phyloP scores from a whole-genome alignment of 1,139 yeast genomes.

The Taphrina pruni region DNA sequence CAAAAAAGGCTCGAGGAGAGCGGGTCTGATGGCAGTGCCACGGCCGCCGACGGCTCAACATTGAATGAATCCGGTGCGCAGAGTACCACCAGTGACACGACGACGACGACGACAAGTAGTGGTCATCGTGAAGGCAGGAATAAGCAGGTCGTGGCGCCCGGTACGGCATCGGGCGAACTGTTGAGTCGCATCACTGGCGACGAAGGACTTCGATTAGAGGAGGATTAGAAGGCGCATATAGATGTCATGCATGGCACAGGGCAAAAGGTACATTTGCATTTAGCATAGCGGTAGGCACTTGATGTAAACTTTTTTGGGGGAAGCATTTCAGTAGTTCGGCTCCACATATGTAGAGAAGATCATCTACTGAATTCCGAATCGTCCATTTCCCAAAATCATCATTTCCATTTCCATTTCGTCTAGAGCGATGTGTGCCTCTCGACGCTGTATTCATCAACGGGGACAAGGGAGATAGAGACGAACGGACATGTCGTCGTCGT shows the following conservation, averaged over 20 bases:
- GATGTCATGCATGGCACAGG: background rate
- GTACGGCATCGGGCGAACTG: background rate
- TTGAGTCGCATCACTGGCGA: conserved; percentile 8
- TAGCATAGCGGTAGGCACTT: conserved; percentile 1
- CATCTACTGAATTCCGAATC: background rate
- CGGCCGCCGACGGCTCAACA: background rate
- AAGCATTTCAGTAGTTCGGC: background rate
- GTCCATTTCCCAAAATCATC: background rate
- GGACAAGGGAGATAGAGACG: background rate
- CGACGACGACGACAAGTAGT: background rate
- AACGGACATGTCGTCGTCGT: background rate
- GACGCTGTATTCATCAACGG: no score
- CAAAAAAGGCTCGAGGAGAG: conserved; percentile 7
- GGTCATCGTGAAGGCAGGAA: background rate
- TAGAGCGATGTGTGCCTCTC: no score
- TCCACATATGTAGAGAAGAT: conserved; percentile 3
- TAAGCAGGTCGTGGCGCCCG: conserved; percentile 2
- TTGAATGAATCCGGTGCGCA: background rate
- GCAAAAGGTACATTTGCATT: background rate
- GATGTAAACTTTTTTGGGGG: background rate
- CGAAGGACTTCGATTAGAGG: conserved; percentile 27
- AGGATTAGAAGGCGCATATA: conserved; percentile 1
- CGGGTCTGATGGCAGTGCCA: background rate
- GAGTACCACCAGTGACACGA: background rate
- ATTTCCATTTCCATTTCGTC: background rate